Percentiles rank a stretch among this genome's conserved stretches.
Evolutionary conservation across 2,329 filamentous ascomycete species (phyloP).

Genomic region (Zymoseptoria crescenta): DNA sequence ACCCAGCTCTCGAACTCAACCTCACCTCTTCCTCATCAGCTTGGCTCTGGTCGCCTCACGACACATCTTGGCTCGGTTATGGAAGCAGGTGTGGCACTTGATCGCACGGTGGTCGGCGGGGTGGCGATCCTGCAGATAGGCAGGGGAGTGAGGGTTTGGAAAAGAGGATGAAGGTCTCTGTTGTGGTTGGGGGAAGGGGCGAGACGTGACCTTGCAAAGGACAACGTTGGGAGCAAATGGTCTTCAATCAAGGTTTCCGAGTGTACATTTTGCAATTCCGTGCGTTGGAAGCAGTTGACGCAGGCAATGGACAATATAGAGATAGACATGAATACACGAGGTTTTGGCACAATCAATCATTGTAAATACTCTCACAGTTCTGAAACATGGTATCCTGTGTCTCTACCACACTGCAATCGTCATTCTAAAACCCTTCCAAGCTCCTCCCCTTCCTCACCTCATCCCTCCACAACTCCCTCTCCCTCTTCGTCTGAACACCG

Average conservation of each 20-base stretch:
- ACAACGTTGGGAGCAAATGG: no score
- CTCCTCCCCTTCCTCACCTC: slow-evolving; percentile 35
- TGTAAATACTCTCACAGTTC: not conserved
- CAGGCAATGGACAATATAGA: not conserved
- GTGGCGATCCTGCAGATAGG: not conserved
- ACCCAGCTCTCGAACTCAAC: not conserved
- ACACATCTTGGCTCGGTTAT: not conserved
- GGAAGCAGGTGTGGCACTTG: not conserved
- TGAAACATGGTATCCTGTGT: not conserved
- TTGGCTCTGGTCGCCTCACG: not conserved
- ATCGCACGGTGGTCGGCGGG: not conserved
- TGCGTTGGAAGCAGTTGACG: not conserved
- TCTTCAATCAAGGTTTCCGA: no score
- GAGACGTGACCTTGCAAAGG: not conserved
- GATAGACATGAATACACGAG: not conserved
- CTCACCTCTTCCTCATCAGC: not conserved
- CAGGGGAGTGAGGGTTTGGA: not conserved
- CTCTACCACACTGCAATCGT: not conserved
- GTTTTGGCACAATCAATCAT: not conserved
- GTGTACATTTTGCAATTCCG: no score
- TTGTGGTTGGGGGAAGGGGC: not conserved
- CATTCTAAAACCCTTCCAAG: slow-evolving; percentile 14
- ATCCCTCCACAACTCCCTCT: slow-evolving; percentile 49
- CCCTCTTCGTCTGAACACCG: slow-evolving; percentile 44
- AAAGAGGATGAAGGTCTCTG: not conserved